Evolutionary conservation across 1,139 yeast species (phyloP), one percentile per base, ranked within the genome.

Genomic region (Taphrina betulina): DNA sequence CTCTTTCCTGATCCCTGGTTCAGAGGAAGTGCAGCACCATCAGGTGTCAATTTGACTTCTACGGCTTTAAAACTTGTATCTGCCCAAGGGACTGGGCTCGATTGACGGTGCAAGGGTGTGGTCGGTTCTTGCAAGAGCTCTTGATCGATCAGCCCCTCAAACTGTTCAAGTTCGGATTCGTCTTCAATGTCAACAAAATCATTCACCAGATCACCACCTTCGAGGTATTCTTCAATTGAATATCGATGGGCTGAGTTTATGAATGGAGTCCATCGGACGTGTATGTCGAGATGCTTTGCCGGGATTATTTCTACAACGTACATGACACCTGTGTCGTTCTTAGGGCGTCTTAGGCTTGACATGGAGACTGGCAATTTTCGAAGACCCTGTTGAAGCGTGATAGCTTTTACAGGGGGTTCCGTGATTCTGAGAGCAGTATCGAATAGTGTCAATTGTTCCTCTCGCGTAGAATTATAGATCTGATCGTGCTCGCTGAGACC

Each of bases 261-360:
- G 28, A 43, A 43, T 2, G 48, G 48, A 20, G 24, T 31, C 48
- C 48, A 43, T 33, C 36, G 24, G 4, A 31, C 16, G 3, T 20
- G 19, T 3, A 33, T 7, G 19, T 43, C 48, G 5, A 43, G 38
- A 20, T 43, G 38, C 31, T 37, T 29, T 14, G 48, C 48, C 2
- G 48, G 48, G n/a, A 33, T 29, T 14, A 37, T 31, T 3, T 31
- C 20, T 12, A 43, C 28, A 5, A 19, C 38, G 20, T 10, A 16
- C 8, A n/a, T 14, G 2, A 5, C 38, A 8, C 48, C 26, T 14
- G 4, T 10, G 19, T n/a, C 12, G 10, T 8, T 31, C 29, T 10
- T 8, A 5, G 28, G 19, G 20, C 48, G 38, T n/a, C 4, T 8
- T 7, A 43, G 14, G 12, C 31, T 37, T 17, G 20, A 29, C 28